These are phyloP conservation scores for Lactarius sanguifluus DNA, from an alignment of 768 basidiomycete species.

Conservation along the genomic window DNA sequence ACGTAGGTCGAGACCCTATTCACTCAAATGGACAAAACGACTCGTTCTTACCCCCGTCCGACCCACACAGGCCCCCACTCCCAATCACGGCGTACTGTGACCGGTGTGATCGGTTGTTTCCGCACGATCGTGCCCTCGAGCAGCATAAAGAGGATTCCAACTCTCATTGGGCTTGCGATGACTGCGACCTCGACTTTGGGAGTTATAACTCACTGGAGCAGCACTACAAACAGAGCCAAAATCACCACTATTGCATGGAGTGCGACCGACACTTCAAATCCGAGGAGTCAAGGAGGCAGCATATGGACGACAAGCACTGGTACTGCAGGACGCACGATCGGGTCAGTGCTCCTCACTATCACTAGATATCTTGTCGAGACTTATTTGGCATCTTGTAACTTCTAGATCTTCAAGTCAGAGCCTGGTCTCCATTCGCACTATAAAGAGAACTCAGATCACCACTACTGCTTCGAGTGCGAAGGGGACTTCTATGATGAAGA, in stretches of 20 bases:
- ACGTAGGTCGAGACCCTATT: neutral
- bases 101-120: constrained; percentile 26
- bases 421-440: constrained; percentile 49
- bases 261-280: neutral
- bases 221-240: neutral
- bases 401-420: constrained; percentile 41
- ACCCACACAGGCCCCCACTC: neutral
- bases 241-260: constrained; percentile 12
- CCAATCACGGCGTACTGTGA: constrained; percentile 16
- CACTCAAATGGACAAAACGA: neutral
- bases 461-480: neutral
- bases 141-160: constrained; percentile 34
- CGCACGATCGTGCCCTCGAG: constrained; percentile 27
- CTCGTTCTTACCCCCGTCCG: neutral
- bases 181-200: constrained; percentile 49
- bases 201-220: neutral
- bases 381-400: neutral
- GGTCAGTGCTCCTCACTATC: constrained; percentile 14
- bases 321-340: neutral
- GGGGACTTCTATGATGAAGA: constrained; percentile 3
- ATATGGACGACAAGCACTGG: constrained; percentile 5
- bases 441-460: constrained; percentile 26
- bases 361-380: neutral
- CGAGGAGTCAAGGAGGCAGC: neutral
- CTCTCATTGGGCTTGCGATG: constrained; percentile 46